Conservation (phyloP, 2,329 filamentous ascomycete genomes). For the Lachnellula arida region DNA sequence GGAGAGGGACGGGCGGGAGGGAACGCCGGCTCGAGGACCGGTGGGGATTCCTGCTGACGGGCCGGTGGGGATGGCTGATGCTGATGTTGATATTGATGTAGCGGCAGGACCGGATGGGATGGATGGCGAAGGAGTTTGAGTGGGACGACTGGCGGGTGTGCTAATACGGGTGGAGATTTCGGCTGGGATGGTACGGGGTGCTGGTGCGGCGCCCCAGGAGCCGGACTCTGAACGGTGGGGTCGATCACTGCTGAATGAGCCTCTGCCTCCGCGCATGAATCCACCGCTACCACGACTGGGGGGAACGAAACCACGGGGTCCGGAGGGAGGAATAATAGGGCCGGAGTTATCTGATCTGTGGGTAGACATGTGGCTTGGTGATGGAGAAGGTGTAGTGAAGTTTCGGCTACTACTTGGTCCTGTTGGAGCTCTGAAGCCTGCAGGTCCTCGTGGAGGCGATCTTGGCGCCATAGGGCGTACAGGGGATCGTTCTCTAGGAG, state of each 20-base stretch:
- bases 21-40: constrained; percentile 20
- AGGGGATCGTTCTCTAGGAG: constrained; percentile 29
- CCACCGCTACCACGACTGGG: constrained; percentile 23
- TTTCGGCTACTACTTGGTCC: constrained; percentile 30
- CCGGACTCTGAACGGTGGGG: constrained; percentile 23
- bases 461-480: constrained; percentile 22
- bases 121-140: constrained; percentile 27
- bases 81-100: constrained; percentile 25
- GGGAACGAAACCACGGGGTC: constrained; percentile 31
- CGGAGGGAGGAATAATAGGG: constrained; percentile 28
- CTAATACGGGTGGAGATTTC: constrained; percentile 12
- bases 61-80: constrained; percentile 29
- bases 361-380: constrained; percentile 16
- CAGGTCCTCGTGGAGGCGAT: constrained; percentile 32
- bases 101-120: constrained; percentile 16
- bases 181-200: constrained; percentile 19
- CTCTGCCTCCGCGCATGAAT: constrained; percentile 28
- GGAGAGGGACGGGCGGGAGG: constrained; percentile 25
- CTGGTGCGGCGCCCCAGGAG: constrained; percentile 27
- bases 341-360: constrained; percentile 19
- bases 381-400: constrained; percentile 24
- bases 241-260: constrained; percentile 28
- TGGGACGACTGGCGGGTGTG: constrained; percentile 19
- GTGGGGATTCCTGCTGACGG: constrained; percentile 4
- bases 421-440: constrained; percentile 30